These are phyloP conservation scores for Hemisphaericaspora xylofermentans DNA, from an alignment of 1,139 yeast species.

Conservation along the genomic window DNA sequence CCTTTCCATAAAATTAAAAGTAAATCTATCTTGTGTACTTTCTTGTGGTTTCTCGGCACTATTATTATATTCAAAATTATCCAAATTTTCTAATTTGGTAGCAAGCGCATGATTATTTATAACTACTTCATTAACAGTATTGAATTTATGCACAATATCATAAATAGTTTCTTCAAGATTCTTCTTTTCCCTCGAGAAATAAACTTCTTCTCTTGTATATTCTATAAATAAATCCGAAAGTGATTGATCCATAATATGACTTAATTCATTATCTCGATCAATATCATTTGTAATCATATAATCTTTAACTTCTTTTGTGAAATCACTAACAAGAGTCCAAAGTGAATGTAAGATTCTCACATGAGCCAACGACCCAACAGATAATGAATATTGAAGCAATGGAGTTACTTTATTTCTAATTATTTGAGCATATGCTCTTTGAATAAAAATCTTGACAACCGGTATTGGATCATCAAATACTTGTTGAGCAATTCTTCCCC, in stretches of 20 bases:
- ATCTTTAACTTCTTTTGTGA: constrained; percentile 66
- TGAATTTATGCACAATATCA: constrained; percentile 50
- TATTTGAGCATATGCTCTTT: constrained; percentile 76
- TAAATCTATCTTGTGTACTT: constrained; percentile 28
- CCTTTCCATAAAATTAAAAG: constrained; percentile 39
- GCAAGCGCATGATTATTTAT: constrained; percentile 47
- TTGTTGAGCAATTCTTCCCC: constrained; percentile 68
- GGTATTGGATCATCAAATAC: constrained; percentile 69
- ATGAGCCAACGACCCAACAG: constrained; percentile 69
- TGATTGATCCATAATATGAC: constrained; percentile 66
- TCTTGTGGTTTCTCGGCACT: constrained; percentile 11
- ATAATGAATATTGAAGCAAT: constrained; percentile 62
- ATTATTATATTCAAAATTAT: constrained; percentile 27
- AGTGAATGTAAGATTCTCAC: constrained; percentile 72
- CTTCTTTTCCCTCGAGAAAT: constrained; percentile 72
- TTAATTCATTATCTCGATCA: constrained; percentile 46
- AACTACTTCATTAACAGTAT: constrained; percentile 50
- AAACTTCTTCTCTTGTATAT: constrained; percentile 64
- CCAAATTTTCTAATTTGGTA: constrained; percentile 40
- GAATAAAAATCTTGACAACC: constrained; percentile 69
- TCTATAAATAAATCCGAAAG: constrained; percentile 72
- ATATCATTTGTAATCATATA: constrained; percentile 49
- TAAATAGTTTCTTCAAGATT: constrained; percentile 64
- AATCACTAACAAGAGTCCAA: constrained; percentile 58
- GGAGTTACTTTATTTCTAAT: constrained; percentile 67